These are phyloP conservation scores for Suillus subluteus DNA, from an alignment of 768 basidiomycete species.

Conservation along the genomic window DNA sequence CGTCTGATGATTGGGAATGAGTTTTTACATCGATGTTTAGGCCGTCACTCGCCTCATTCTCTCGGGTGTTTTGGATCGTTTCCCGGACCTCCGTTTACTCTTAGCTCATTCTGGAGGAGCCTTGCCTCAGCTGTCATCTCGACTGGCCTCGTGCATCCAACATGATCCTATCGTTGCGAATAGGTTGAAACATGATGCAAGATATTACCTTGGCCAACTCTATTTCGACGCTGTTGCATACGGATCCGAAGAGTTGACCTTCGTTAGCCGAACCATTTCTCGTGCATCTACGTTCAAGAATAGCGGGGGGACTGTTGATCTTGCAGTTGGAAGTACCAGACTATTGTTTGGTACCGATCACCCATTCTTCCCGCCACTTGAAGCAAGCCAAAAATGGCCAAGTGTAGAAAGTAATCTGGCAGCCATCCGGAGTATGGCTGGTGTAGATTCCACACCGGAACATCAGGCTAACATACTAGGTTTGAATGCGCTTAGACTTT, in stretches of 20 bases:
- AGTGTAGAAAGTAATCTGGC: slow-evolving; percentile 86
- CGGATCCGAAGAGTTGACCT: slow-evolving; percentile 82
- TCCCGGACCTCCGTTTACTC: slow-evolving; percentile 73
- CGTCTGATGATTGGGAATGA: not conserved
- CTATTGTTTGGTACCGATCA: slow-evolving; percentile 89
- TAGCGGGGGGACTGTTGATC: slow-evolving; percentile 34
- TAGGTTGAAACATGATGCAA: slow-evolving; percentile 77
- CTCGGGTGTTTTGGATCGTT: slow-evolving; percentile 78
- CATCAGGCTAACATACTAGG: slow-evolving; percentile 72
- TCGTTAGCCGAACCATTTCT: slow-evolving; percentile 71
- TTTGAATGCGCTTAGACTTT: slow-evolving; percentile 72
- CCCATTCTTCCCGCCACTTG: slow-evolving; percentile 88
- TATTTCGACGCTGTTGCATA: slow-evolving; percentile 90
- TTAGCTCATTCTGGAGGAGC: slow-evolving; percentile 90
- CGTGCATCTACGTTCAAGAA: slow-evolving; percentile 56
- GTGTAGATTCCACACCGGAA: slow-evolving; percentile 49
- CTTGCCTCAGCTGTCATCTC: slow-evolving; percentile 81
- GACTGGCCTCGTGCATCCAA: slow-evolving; percentile 81
- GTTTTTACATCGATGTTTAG: slow-evolving; percentile 26
- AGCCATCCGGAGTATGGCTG: slow-evolving; percentile 66
- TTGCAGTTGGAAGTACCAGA: slow-evolving; percentile 52
- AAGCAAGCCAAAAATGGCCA: slow-evolving; percentile 70
- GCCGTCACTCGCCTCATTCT: slow-evolving; percentile 82
- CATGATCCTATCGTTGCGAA: slow-evolving; percentile 83
- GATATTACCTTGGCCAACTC: slow-evolving; percentile 80